Conservation (phyloP, 2,329 filamentous ascomycete genomes). For the Diaporthe velutina region DNA sequence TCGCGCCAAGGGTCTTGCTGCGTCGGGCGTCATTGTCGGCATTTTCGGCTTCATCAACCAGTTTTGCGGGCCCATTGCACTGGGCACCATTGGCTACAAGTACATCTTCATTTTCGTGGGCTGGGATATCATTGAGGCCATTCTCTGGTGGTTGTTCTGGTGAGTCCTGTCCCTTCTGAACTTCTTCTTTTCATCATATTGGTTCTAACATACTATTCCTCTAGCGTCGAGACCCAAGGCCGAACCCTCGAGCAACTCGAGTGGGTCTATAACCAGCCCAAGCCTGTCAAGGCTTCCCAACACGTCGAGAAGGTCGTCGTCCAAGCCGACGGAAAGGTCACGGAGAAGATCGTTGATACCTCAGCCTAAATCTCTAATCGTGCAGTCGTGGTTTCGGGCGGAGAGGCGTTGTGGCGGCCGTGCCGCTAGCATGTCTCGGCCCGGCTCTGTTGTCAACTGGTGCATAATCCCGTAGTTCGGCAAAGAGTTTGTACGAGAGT, state of each 20-base stretch:
- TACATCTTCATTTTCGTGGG: constrained; percentile 63
- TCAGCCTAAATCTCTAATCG: neutral
- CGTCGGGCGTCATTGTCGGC: constrained; percentile 59
- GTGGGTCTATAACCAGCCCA: constrained; percentile 63
- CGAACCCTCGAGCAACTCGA: constrained; percentile 63
- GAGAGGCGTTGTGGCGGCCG: neutral
- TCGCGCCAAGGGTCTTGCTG: constrained; percentile 61
- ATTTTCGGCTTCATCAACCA: constrained; percentile 62
- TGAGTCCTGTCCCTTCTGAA: constrained; percentile 44
- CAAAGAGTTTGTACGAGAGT: neutral
- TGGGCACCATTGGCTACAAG: constrained; percentile 57
- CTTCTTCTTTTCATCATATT: neutral
- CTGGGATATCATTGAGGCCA: constrained; percentile 59
- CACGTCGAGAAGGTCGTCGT: constrained; percentile 61
- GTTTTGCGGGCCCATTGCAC: constrained; percentile 60
- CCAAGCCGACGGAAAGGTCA: constrained; percentile 58
- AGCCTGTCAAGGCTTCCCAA: constrained; percentile 63
- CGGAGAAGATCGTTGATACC: constrained; percentile 56
- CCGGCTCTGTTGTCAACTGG: neutral
- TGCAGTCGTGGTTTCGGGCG: neutral
- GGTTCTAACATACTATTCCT: constrained; percentile 4
- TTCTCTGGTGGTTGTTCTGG: constrained; percentile 61
- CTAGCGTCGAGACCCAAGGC: constrained; percentile 62
- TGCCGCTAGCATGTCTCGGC: neutral
- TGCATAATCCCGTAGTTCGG: neutral